phyloP scores from a whole-genome alignment of 257 asterid genomes.

The Lithospermum erythrorhizon region DNA sequence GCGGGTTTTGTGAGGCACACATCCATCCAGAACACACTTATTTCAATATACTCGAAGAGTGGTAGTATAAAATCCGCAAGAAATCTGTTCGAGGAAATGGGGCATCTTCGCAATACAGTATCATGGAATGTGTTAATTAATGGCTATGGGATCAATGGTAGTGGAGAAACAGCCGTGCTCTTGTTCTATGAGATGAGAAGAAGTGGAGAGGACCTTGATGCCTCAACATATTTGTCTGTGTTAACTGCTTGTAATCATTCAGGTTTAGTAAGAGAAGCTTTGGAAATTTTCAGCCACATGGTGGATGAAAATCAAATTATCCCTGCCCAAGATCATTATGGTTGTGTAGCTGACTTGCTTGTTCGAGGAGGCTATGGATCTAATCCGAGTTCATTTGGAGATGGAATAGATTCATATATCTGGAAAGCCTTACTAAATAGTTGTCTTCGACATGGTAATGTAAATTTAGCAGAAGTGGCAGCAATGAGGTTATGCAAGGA shows the following conservation, averaged over 20 bases:
- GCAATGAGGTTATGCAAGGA: constrained; percentile 8
- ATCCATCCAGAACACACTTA: constrained; percentile 11
- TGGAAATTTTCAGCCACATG: constrained; percentile 9
- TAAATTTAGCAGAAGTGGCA: constrained; percentile 14
- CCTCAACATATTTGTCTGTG: constrained; percentile 10
- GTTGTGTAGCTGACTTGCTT: constrained; percentile 13
- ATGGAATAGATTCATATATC: neutral
- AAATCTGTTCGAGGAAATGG: constrained; percentile 11
- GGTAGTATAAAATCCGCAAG: constrained; percentile 13
- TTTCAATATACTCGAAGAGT: constrained; percentile 14
- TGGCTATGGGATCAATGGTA: constrained; percentile 20
- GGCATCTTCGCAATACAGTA: constrained; percentile 8
- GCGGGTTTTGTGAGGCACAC: constrained; percentile 5
- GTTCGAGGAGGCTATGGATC: constrained; percentile 12
- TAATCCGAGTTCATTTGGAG: constrained; percentile 6
- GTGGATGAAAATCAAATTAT: constrained; percentile 3
- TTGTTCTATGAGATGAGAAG: constrained; percentile 9
- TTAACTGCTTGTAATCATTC: constrained; percentile 15
- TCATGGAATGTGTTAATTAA: constrained; percentile 17
- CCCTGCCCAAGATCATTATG: constrained; percentile 10
- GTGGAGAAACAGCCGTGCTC: constrained; percentile 15
- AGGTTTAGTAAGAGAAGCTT: constrained; percentile 13
- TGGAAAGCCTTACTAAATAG: constrained; percentile 14
- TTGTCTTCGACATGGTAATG: constrained; percentile 7
- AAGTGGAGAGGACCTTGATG: constrained; percentile 8